Conservation (phyloP, 345 rosid genomes). For the Eucalyptus sp. region DNA sequence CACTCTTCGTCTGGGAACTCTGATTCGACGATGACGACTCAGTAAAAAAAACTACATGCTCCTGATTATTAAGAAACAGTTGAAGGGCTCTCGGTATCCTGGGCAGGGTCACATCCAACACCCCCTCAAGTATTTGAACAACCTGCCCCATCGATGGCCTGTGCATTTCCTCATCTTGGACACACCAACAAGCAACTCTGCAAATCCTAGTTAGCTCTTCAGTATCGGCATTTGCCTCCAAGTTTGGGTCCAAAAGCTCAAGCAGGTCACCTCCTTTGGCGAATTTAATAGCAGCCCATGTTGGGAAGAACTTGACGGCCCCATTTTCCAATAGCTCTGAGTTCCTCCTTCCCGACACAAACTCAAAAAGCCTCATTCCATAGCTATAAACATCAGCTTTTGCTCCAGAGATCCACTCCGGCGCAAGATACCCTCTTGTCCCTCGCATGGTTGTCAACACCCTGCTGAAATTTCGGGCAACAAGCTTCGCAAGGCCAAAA, state of each 20-base stretch:
- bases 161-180: too few relatives aligned
- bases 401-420: too few relatives aligned
- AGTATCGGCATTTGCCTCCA: slow-evolving; percentile 22
- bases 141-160: too few relatives aligned
- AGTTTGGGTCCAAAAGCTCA: slow-evolving; percentile 28
- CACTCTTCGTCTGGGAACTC: too few relatives aligned
- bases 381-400: slow-evolving; percentile 50
- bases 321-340: slow-evolving; percentile 35
- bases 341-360: slow-evolving; percentile 69
- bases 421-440: slow-evolving; percentile 19
- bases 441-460: slow-evolving; percentile 79
- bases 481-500: not conserved
- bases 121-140: too few relatives aligned
- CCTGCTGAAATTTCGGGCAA: slow-evolving; percentile 74
- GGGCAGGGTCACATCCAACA: too few relatives aligned
- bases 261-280: slow-evolving; percentile 31
- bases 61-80: too few relatives aligned
- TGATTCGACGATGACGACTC: too few relatives aligned
- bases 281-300: slow-evolving; percentile 31
- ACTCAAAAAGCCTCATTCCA: slow-evolving; percentile 80
- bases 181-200: slow-evolving; percentile 6
- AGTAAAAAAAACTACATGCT: too few relatives aligned
- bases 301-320: slow-evolving; percentile 41
- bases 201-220: slow-evolving; percentile 48
- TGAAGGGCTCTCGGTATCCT: too few relatives aligned